Evolutionary conservation across 2,329 filamentous ascomycete genomes (phyloP), one percentile per base, ranked within the genome.

Genomic region (Plectosphaerella plurivora): DNA sequence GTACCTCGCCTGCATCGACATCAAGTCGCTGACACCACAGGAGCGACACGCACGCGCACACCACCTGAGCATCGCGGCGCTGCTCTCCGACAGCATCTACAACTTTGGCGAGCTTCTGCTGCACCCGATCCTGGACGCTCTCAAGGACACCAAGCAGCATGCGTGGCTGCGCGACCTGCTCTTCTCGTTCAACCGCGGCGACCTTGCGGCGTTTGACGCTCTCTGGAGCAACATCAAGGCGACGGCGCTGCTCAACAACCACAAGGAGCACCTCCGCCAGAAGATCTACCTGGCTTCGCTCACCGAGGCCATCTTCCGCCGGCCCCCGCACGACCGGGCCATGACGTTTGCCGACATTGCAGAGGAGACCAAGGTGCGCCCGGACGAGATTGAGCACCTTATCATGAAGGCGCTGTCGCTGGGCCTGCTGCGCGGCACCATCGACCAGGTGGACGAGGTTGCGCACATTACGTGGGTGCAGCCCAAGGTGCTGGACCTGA

Each of bases 361-460:
- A 5, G 80, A 88, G 60, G 93, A 97, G 76, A 99, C 94, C 4
- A 96, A 96, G 73, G 92, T 99, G 49, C 82, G 85, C 61, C 83
- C 86, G 3, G 85, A 94, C 63, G 91, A 97, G 75, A 97, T 99
- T 61, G 94, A 99, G 78, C 93, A 97, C 69, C 76, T 99, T 58
- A 89, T 99, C 64, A 99, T 99, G 94, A 97, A 97, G 79, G 94
- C 94, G n/a, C 74, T 99, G 63, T 97, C 92, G 65, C 73, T 99
- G 61, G 94, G 94, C 1, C 77, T 99, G 61, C 76, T 99, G 60
- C 83, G 88, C 60, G 94, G 94, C 45, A 94, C 89, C 52, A 97
- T 99, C 63, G 94, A 99, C 69, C 93, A 99, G 74, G 94, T 99
- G 33, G 91, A 91, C 47, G 87, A 92, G 71, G 85, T 97, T 60